A percentile compares a stretch with the other conserved stretches of the same genome.
These are phyloP conservation scores for Millerozyma acaciae DNA, from an alignment of 805 yeast species.

Conservation along the genomic window DNA sequence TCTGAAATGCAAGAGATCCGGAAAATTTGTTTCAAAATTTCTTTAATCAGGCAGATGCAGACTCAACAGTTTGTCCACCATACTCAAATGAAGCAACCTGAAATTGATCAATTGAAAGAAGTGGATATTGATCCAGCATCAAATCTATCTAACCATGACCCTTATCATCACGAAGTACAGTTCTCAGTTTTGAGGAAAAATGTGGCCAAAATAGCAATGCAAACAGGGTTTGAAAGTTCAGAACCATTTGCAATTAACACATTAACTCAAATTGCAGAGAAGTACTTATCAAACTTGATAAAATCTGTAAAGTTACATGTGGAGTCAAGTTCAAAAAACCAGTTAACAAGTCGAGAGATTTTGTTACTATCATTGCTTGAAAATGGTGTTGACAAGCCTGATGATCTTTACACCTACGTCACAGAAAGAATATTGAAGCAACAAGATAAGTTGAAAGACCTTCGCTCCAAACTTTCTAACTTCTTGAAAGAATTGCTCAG, in stretches of 20 bases:
- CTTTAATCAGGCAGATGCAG: constrained; percentile 86
- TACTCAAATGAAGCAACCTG: constrained; percentile 69
- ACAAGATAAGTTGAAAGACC: constrained; percentile 62
- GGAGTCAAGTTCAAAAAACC: constrained; percentile 56
- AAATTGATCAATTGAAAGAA: constrained; percentile 56
- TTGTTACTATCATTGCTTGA: constrained; percentile 66
- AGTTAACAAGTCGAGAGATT: constrained; percentile 38
- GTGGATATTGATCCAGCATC: constrained; percentile 82
- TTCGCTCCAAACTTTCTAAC: constrained; percentile 59
- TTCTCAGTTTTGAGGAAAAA: constrained; percentile 63
- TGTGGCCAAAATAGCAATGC: constrained; percentile 80
- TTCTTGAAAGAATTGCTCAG: constrained; percentile 78
- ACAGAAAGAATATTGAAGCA: constrained; percentile 71
- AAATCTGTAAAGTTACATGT: constrained; percentile 64
- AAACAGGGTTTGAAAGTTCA: constrained; percentile 84
- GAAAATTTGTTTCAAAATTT: constrained; percentile 81
- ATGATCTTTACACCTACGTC: constrained; percentile 67
- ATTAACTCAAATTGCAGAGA: constrained; percentile 79
- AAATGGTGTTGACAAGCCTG: constrained; percentile 81
- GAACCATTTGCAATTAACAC: constrained; percentile 75
- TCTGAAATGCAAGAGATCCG: constrained; percentile 82
- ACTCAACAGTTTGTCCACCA: constrained; percentile 72
- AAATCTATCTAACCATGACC: constrained; percentile 65
- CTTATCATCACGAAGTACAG: constrained; percentile 55
- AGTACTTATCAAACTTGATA: constrained; percentile 70